These are phyloP conservation scores for Solanum sejunctum DNA, from an alignment of 257 asterid genomes.

Conservation along the genomic window DNA sequence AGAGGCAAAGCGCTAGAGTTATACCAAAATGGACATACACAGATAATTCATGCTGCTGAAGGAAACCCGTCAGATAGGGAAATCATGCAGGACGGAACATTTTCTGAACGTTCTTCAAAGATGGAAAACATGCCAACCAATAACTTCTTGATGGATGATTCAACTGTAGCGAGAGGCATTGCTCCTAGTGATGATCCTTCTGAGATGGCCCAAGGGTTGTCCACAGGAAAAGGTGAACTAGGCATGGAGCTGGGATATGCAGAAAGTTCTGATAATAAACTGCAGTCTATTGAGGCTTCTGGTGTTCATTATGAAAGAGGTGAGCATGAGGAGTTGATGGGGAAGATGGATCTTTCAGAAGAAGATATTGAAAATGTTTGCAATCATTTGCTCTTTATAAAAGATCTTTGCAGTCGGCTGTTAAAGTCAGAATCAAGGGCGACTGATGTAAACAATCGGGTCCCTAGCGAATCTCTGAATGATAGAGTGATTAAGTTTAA, in stretches of 20 bases:
- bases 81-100: background rate
- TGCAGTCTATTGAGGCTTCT: constrained; percentile 1
- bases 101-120: constrained; percentile 1
- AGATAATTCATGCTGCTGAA: constrained; percentile 61
- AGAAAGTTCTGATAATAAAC: constrained; percentile 3
- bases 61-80: constrained; percentile 20
- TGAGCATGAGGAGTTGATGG: constrained; percentile 5
- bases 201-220: constrained; percentile 4
- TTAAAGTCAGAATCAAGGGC: constrained; percentile 10
- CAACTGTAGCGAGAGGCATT: background rate
- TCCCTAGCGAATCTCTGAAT: constrained; percentile 11
- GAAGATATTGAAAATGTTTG: constrained; percentile 17
- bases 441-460: background rate
- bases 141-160: constrained; percentile 1
- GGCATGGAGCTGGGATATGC: constrained; percentile 1
- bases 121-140: constrained; percentile 4
- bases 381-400: background rate
- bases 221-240: constrained; percentile 13
- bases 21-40: constrained; percentile 58
- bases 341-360: constrained; percentile 7
- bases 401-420: background rate
- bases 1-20: constrained; percentile 37
- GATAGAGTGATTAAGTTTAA: constrained; percentile 42
- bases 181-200: constrained; percentile 6
- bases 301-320: constrained; percentile 2